Base-by-base conservation (phyloP, 225 moss, liverwort and hornwort genomes). In the Rhytidiadelphus loreus region DNA sequence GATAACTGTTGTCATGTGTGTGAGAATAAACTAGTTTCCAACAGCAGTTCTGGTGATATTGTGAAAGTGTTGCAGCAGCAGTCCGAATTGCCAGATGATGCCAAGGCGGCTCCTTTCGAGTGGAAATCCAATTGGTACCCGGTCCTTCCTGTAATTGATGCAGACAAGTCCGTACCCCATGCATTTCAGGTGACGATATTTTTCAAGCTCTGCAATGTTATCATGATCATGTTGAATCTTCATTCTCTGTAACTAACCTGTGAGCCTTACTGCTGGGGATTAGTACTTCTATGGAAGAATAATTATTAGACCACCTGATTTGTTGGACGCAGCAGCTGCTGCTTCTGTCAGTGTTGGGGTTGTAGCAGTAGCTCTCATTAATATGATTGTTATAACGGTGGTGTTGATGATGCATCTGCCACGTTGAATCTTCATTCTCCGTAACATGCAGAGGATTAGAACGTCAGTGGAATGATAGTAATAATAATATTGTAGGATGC, bases 121-220 rank as follows among this genome's bases (percentile, higher is more conserved):
- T 96, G 95, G 95, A 95, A 95, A 64, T 96, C 95, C 71, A 95
- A 90, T 77, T 96, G 95, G 96, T 96, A 96, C 73, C 93, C 96
- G 17, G 95, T 96, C 55, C 90, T 92, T 82, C 92, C 95, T 64
- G 94, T 92, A 30, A 88, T 92, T 75, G 95, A 96, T 71, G 89
- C 94, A 48, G 96, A 96, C 91, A 92, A 90, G 83, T 43, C 91
- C 53, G 87, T 96, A 68, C 96, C 96, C 46, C 96, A 96, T 63
- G 77, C 95, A 26, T 96, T 96, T 83, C 95, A 96, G 96, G 96
- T 96, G 59, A 80, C 61, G 44, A 74, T 65, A 20, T 39, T 46
- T 65, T 43, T 25, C 76, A 70, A 76, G 59, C 66, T 44, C 60
- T 85, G 35, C 66, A 41, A 52, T 85, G 60, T 63, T 52, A 33